Evolutionary conservation across 805 yeast genomes (phyloP).

Genomic region (Suhomyces prunicola): DNA sequence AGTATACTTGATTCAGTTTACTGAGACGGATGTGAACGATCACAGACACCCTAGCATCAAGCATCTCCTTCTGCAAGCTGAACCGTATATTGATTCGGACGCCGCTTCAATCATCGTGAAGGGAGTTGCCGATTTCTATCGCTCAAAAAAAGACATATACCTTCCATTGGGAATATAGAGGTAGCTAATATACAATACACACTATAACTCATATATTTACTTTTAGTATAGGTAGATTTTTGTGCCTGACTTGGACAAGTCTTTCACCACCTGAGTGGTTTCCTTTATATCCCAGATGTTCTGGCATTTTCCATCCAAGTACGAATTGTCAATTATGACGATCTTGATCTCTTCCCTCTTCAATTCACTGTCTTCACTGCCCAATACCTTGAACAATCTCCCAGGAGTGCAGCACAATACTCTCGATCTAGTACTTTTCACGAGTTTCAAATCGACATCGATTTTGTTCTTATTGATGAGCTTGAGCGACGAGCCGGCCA

Average conservation of each 20-base stretch:
- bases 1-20: conserved; percentile 20
- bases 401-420: conserved; percentile 65
- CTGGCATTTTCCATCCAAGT: conserved; percentile 58
- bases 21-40: neutral
- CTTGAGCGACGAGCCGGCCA: conserved; percentile 58
- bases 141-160: conserved; percentile 20
- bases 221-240: conserved; percentile 51
- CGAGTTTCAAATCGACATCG: conserved; percentile 53
- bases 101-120: neutral
- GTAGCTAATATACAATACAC: neutral
- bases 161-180: conserved; percentile 14
- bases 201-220: no score
- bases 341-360: conserved; percentile 45
- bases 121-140: conserved; percentile 23
- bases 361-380: conserved; percentile 41
- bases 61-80: neutral
- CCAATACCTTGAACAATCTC: conserved; percentile 47
- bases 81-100: neutral
- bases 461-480: conserved; percentile 73
- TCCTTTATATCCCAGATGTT: conserved; percentile 59
- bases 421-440: conserved; percentile 44
- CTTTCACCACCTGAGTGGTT: conserved; percentile 39
- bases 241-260: conserved; percentile 40
- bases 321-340: conserved; percentile 58
- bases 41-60: neutral